Conservation (phyloP, 2,329 filamentous ascomycete genomes). For the Exserohilum rostratum region DNA sequence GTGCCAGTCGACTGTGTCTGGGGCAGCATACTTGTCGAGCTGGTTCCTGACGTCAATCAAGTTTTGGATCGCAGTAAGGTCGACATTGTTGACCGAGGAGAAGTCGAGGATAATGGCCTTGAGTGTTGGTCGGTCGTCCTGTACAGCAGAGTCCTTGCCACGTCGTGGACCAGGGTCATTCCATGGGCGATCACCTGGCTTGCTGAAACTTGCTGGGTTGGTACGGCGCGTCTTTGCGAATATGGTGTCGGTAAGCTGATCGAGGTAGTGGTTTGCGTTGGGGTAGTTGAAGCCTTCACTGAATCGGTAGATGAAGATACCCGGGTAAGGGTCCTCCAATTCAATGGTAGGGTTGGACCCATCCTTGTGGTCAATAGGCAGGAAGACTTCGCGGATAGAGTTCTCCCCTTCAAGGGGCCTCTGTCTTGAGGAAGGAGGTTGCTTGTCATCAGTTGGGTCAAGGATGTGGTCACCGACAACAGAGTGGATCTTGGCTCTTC, state of each 20-base stretch:
- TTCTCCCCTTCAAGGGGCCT: slow-evolving; percentile 43
- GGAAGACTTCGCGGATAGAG: slow-evolving; percentile 76
- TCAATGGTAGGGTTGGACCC: slow-evolving; percentile 86
- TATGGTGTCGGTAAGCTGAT: slow-evolving; percentile 61
- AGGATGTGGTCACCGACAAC: slow-evolving; percentile 74
- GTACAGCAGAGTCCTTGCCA: slow-evolving; percentile 53
- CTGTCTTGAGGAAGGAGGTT: slow-evolving; percentile 19
- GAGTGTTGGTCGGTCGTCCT: slow-evolving; percentile 68
- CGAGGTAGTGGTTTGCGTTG: slow-evolving; percentile 87
- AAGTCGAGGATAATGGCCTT: slow-evolving; percentile 94
- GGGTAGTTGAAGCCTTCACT: slow-evolving; percentile 96
- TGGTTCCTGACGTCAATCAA: slow-evolving; percentile 96
- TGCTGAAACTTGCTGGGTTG: slow-evolving; percentile 67
- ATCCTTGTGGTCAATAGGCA: slow-evolving; percentile 84
- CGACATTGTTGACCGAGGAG: slow-evolving; percentile 90
- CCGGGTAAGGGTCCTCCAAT: slow-evolving; percentile 81
- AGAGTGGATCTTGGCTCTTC: slow-evolving; percentile 82
- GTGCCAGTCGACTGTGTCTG: slow-evolving; percentile 91
- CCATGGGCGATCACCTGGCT: slow-evolving; percentile 79
- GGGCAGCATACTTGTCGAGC: slow-evolving; percentile 83
- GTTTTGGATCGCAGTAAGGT: slow-evolving; percentile 90
- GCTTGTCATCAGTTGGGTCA: slow-evolving; percentile 56
- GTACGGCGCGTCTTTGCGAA: slow-evolving; percentile 74
- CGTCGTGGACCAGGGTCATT: slow-evolving; percentile 84
- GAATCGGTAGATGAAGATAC: slow-evolving; percentile 96